Evolutionary conservation across 805 yeast species (phyloP).

Genomic region (Lachancea kluyveri): DNA sequence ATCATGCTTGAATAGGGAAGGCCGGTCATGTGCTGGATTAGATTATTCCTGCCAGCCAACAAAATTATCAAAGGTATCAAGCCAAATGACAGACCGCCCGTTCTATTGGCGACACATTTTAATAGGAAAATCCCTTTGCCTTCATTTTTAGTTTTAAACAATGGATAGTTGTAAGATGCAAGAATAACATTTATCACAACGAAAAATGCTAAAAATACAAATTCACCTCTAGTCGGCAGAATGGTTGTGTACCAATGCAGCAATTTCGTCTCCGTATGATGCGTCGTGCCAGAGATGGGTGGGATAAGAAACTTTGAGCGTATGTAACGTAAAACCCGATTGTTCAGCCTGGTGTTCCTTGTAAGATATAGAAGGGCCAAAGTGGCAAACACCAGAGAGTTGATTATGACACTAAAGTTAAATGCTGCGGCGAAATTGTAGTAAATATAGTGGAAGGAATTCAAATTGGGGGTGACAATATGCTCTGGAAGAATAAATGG

Average conservation of each 20-base stretch:
- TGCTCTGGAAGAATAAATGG: slow-evolving; percentile 4
- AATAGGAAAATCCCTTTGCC: slow-evolving; percentile 6
- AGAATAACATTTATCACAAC: slow-evolving; percentile 4
- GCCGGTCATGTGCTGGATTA: slow-evolving; percentile 54
- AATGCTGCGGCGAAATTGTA: slow-evolving; percentile 8
- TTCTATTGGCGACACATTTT: slow-evolving; percentile 37
- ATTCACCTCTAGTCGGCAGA: slow-evolving; percentile 10
- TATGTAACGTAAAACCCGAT: slow-evolving; percentile 1
- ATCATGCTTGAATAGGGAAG: slow-evolving; percentile 59
- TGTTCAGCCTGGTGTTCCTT: slow-evolving; percentile 2
- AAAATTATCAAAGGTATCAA: slow-evolving; percentile 50
- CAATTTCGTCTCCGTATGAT: slow-evolving; percentile 7
- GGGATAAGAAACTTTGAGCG: slow-evolving; percentile 7
- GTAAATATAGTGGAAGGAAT: slow-evolving; percentile 4
- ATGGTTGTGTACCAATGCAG: slow-evolving; percentile 5
- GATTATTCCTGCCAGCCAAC: slow-evolving; percentile 70
- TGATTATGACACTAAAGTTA: slow-evolving; percentile 6
- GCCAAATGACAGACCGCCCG: slow-evolving; percentile 40
- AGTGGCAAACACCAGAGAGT: slow-evolving; percentile 1
- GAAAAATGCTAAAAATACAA: slow-evolving; percentile 3
- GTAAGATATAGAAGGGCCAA: slow-evolving; percentile 2
- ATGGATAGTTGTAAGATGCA: slow-evolving; percentile 6
- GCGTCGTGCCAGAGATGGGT: slow-evolving; percentile 6
- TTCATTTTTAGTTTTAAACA: slow-evolving; percentile 3
- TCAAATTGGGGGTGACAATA: slow-evolving; percentile 2